Evolutionary conservation across 2,329 filamentous ascomycete genomes (phyloP).

Genomic region (Penicillium sp.): DNA sequence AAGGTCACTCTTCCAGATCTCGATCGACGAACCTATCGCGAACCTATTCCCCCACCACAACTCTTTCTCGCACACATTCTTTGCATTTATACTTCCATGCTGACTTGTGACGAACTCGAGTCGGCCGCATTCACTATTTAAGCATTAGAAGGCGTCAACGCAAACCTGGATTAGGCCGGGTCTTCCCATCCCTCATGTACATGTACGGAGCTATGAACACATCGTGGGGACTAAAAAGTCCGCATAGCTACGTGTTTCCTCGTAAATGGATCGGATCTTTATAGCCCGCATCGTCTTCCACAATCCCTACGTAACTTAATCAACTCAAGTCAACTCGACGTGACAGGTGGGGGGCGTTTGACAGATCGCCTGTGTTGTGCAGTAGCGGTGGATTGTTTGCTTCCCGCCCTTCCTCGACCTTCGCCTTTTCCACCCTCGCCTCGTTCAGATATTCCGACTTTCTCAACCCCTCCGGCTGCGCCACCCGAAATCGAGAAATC

Average conservation of each 20-base stretch:
- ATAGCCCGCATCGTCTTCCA: no score
- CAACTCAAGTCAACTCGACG: no score
- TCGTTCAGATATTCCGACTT: no score
- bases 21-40: not conserved
- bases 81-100: not conserved
- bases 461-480: not conserved
- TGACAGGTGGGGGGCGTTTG: constrained; percentile 1
- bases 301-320: no score
- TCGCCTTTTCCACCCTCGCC: not conserved
- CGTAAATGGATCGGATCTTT: not conserved
- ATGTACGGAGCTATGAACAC: not conserved
- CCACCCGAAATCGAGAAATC: not conserved
- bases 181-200: not conserved
- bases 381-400: not conserved
- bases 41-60: not conserved
- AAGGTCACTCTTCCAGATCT: not conserved
- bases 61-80: not conserved
- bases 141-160: constrained; percentile 2
- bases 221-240: not conserved
- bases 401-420: no score
- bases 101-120: constrained; percentile 3
- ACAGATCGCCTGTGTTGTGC: constrained; percentile 4
- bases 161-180: not conserved
- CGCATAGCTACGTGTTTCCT: not conserved
- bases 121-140: not conserved